Evolutionary conservation across 768 basidiomycete genomes (phyloP).

Genomic region (Hemileccinum rubropunctum): DNA sequence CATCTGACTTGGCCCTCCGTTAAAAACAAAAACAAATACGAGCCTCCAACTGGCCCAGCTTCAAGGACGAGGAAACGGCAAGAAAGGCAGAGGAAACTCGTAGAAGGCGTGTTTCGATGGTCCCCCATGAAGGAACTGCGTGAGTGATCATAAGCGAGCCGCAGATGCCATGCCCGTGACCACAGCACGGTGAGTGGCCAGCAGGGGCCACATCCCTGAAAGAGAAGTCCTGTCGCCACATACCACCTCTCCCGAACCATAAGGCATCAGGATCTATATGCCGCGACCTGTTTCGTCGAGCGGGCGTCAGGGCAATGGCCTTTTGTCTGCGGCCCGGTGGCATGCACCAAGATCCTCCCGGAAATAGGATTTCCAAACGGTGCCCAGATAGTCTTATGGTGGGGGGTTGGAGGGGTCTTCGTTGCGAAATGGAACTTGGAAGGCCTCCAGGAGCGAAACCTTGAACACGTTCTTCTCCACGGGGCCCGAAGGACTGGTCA

Average conservation of each 20-base stretch:
- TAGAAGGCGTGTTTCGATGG: conserved; percentile 7
- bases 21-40: conserved; percentile 24
- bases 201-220: conserved; percentile 2
- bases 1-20: background rate
- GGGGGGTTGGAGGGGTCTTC: background rate
- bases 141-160: conserved; percentile 19
- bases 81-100: background rate
- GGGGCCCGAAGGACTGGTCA: background rate
- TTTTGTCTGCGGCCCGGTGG: background rate
- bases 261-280: conserved; percentile 2
- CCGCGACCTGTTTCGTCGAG: conserved; percentile 5
- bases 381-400: background rate
- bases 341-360: background rate
- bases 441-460: background rate
- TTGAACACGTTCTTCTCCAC: background rate
- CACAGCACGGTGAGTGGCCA: conserved; percentile 12
- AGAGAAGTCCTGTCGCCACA: conserved; percentile 7
- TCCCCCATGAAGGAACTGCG: conserved; percentile 14
- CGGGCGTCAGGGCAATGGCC: conserved; percentile 3
- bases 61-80: conserved; percentile 1
- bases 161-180: conserved; percentile 18
- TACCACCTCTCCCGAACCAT: conserved; percentile 5
- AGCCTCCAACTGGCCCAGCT: background rate
- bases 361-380: background rate
- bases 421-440: conserved; percentile 4